Conservation (phyloP, 192 early-diverging fungal species). For the Umbelopsis sp. region DNA sequence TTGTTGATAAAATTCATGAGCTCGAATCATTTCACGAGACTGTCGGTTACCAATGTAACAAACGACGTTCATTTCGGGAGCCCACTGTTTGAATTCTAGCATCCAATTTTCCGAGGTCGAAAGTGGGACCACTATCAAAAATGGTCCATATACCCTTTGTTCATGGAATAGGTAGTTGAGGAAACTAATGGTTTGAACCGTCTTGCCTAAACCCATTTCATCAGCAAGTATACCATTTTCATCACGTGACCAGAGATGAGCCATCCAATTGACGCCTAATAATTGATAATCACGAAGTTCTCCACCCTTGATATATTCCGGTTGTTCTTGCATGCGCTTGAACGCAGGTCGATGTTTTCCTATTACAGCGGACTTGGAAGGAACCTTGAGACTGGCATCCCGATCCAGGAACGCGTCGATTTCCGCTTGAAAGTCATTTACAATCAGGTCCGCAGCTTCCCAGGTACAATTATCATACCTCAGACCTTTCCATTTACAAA, state of each 20-base stretch:
- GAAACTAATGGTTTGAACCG: conserved; percentile 92
- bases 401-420: conserved; percentile 85
- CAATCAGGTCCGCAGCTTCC: conserved; percentile 75
- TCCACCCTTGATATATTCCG: conserved; percentile 82
- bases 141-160: conserved; percentile 87
- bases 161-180: conserved; percentile 86
- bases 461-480: conserved; percentile 86
- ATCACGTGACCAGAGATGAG: conserved; percentile 88
- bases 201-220: conserved; percentile 95
- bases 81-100: conserved; percentile 92
- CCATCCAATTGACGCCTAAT: conserved; percentile 94
- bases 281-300: conserved; percentile 92
- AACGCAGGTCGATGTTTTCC: conserved; percentile 71
- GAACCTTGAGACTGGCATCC: conserved; percentile 64
- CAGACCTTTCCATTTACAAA: conserved; percentile 87
- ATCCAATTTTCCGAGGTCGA: conserved; percentile 95
- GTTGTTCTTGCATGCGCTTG: conserved; percentile 75
- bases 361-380: conserved; percentile 61
- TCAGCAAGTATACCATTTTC: conserved; percentile 95
- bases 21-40: conserved; percentile 82
- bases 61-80: conserved; percentile 89
- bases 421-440: conserved; percentile 69
- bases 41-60: conserved; percentile 84
- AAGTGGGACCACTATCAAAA: conserved; percentile 91
- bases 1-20: conserved; percentile 84